Conservation (phyloP, 1,284 basidiomycete species). For the Sparassis latifolia region DNA sequence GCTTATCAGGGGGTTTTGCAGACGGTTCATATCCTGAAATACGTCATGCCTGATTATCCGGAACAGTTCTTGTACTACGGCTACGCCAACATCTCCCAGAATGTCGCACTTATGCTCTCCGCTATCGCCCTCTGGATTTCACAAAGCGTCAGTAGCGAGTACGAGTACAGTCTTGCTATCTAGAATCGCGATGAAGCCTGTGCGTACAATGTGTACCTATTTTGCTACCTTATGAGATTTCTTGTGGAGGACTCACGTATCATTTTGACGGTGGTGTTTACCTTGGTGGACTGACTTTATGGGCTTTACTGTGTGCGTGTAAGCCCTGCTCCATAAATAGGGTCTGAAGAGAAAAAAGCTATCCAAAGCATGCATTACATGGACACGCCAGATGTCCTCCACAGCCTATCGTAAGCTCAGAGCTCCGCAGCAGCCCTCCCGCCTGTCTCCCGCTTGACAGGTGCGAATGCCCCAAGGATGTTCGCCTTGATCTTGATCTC, state of each 20-base stretch:
- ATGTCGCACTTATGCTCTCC: slow-evolving; percentile 88
- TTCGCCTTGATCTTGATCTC: slow-evolving; percentile 93
- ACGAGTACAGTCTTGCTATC: slow-evolving; percentile 83
- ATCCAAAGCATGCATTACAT: too few species aligned
- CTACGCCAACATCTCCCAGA: slow-evolving; percentile 91
- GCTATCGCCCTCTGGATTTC: slow-evolving; percentile 84
- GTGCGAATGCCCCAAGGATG: slow-evolving; percentile 70
- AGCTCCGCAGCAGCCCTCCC: too few species aligned
- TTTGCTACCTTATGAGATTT: too few species aligned
- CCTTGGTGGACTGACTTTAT: too few species aligned
- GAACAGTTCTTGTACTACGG: slow-evolving; percentile 89
- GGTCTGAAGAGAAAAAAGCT: too few species aligned
- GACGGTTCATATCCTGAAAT: slow-evolving; percentile 92
- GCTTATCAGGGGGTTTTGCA: slow-evolving; percentile 25
- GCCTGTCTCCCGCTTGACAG: slow-evolving; percentile 37
- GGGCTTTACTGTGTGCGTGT: too few species aligned
- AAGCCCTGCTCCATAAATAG: too few species aligned
- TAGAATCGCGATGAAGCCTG: slow-evolving; percentile 20
- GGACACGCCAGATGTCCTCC: too few species aligned
- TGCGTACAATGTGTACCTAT: too few species aligned
- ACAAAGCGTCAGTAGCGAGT: slow-evolving; percentile 75
- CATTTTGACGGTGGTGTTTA: too few species aligned
- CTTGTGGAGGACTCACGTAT: too few species aligned
- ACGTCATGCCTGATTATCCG: slow-evolving; percentile 69
- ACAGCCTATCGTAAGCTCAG: too few species aligned